Evolutionary conservation across 495 filamentous ascomycete species (phyloP), one percentile per base, ranked within the genome.

Genomic region (Jackrogersella multiformis): DNA sequence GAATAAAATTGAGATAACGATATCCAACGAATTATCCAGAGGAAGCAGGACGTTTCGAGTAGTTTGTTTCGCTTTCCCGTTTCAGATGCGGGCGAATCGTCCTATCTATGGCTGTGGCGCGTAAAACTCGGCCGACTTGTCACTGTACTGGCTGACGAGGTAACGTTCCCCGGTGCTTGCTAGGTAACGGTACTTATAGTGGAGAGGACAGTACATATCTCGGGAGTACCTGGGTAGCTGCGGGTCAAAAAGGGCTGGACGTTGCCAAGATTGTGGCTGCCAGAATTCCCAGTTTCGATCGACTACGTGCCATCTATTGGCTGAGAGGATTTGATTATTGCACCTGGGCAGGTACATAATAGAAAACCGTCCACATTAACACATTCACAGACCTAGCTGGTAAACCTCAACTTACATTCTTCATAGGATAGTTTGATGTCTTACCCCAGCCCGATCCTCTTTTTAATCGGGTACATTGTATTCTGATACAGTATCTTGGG

Each of bases 221-320:
- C 15, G 5, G 18, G 51, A 23, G 16, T 8, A 15, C 2, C 15
- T 46, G 9, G 39, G 39, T 15, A 46, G 10, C 18, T 51, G 51
- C 32, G 44, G 52, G 44, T 20, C 38, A 52, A 41, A 36, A 56
- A 62, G 57, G 61, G 66, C 66, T 66, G 52, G 62, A 26, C 5
- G 23, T 28, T 62, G 72, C 72, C 69, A 74, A 72, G 69, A 62
- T 56, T 58, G 72, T 70, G 69, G 66, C 72, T 64, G 46, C 28
- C 48, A 20, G 38, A 39, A 51, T 65, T 52, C 64, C 68, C 72
- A 74, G 70, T 18, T 71, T 67, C 35, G 56, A 45, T 45, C 28
- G 38, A 57, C 44, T 44, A 52, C 61, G 62, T 61, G 58, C 67
- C 58, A 61, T 70, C 39, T 2, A 74, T 74, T 74, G 73, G 73